phyloP scores from a whole-genome alignment of 768 basidiomycete genomes.

The Tubosaeta sp. region DNA sequence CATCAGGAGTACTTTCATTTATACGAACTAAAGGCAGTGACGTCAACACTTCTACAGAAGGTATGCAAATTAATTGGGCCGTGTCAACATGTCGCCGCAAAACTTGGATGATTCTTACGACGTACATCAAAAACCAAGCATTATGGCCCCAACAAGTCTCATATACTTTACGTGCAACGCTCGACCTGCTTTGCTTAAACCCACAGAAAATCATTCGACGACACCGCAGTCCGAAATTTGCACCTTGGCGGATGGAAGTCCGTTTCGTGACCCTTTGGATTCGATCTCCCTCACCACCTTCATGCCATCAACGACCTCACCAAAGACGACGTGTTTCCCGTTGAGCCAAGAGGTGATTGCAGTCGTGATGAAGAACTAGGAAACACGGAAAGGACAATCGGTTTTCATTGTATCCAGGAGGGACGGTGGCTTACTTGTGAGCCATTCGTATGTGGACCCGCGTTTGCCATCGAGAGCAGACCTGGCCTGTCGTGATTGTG shows the following conservation, averaged over 20 bases:
- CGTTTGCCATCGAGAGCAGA: constrained; percentile 84
- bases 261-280: constrained; percentile 24
- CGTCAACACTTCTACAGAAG: no score
- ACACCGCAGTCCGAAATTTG: constrained; percentile 54
- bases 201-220: constrained; percentile 26
- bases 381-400: background rate
- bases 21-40: background rate
- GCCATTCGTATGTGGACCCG: constrained; percentile 76
- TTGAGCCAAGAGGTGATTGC: constrained; percentile 59
- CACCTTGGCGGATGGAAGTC: constrained; percentile 36
- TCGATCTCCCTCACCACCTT: constrained; percentile 41
- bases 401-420: background rate
- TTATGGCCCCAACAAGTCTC: constrained; percentile 5
- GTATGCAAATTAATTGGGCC: no score
- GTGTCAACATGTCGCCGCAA: no score
- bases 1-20: no score
- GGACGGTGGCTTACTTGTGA: constrained; percentile 49
- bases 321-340: constrained; percentile 44
- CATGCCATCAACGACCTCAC: constrained; percentile 44
- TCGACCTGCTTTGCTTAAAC: background rate
- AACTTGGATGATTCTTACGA: background rate
- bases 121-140: background rate
- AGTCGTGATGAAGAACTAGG: constrained; percentile 75
- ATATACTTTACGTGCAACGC: background rate
- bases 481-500: constrained; percentile 59